These are phyloP conservation scores for Apiospora kogelbergensis DNA, from an alignment of 2,329 filamentous ascomycete genomes.

Conservation along the genomic window DNA sequence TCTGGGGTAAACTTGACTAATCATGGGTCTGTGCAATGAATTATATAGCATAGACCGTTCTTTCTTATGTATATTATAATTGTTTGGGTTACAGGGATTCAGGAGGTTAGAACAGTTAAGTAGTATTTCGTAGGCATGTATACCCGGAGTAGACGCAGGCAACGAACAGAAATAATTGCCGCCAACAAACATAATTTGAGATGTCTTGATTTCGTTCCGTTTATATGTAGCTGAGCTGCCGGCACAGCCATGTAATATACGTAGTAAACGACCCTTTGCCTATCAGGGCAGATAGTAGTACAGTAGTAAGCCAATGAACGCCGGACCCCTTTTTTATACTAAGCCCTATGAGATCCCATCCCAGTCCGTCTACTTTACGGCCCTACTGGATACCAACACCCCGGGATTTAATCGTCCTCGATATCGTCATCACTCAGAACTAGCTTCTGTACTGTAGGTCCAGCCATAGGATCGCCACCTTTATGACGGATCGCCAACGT, in stretches of 20 bases:
- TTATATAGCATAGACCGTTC: not conserved
- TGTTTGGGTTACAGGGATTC: not conserved
- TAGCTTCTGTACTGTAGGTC: slow-evolving; percentile 59
- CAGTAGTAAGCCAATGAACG: not conserved
- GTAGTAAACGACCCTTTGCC: not conserved
- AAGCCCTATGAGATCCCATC: not conserved
- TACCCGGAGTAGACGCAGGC: not conserved
- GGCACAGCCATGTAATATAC: not conserved
- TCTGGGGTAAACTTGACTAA: not conserved
- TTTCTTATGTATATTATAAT: not conserved
- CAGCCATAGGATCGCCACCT: slow-evolving; percentile 22
- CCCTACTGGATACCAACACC: not conserved
- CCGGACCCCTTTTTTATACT: not conserved
- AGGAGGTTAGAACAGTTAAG: not conserved
- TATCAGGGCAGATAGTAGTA: not conserved
- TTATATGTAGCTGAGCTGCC: not conserved
- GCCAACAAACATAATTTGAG: not conserved
- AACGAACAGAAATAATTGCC: not conserved
- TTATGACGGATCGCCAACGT: slow-evolving; percentile 35
- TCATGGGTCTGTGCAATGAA: not conserved
- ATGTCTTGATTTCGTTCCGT: not conserved
- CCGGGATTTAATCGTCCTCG: slow-evolving; percentile 55
- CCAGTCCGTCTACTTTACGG: not conserved
- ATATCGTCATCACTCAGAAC: slow-evolving; percentile 84
- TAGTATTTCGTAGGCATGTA: not conserved